These are phyloP conservation scores for Capillidium heterosporum DNA, from an alignment of 371 early-diverging fungal genomes.

Conservation along the genomic window DNA sequence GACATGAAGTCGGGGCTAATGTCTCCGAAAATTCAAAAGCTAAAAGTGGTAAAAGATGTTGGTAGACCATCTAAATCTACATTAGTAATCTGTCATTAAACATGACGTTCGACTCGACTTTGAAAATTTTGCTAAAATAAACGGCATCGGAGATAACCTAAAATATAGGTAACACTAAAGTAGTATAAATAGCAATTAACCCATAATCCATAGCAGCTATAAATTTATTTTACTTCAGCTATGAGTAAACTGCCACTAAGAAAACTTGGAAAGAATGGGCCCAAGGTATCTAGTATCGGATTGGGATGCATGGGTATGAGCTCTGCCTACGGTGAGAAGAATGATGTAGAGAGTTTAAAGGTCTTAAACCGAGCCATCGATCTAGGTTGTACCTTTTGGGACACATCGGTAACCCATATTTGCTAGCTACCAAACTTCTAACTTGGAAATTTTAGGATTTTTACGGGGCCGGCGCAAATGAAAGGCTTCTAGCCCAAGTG, in stretches of 20 bases:
- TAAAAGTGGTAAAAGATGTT: no score
- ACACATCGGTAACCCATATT: constrained; percentile 8
- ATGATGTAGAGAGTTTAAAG: constrained; percentile 6
- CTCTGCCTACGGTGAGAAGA: constrained; percentile 3
- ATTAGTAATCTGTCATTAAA: no score
- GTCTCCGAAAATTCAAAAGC: no score
- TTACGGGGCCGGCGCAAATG: neutral
- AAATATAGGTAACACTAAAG: no score
- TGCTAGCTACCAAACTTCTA: neutral
- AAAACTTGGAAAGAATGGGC: neutral
- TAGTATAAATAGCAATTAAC: no score
- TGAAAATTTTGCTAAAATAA: no score
- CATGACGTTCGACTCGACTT: no score
- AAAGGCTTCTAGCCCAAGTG: neutral
- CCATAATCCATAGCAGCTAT: neutral
- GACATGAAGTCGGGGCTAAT: no score
- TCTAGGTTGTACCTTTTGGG: constrained; percentile 12
- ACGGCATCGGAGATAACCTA: no score
- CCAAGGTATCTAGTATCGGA: neutral
- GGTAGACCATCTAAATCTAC: no score
- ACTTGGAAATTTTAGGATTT: neutral
- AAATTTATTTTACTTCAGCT: neutral
- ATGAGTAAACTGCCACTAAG: neutral
- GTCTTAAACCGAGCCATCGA: constrained; percentile 2
- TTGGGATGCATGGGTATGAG: constrained; percentile 7